phyloP scores from a whole-genome alignment of 345 rosid species.

The Salix dunnii region DNA sequence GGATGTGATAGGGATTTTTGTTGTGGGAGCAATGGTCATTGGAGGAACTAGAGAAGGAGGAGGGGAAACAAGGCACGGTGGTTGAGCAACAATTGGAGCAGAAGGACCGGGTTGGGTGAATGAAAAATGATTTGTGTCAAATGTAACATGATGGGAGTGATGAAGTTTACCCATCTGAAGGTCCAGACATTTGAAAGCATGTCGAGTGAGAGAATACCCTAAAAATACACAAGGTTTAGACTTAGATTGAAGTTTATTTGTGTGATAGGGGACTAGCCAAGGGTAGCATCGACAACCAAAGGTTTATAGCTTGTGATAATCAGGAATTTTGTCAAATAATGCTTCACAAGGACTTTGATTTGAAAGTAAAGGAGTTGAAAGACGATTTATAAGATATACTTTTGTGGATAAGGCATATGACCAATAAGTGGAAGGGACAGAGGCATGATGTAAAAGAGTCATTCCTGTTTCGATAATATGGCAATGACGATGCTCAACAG shows the following conservation, averaged over 20 bases:
- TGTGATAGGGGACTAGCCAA: not conserved
- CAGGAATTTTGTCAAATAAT: not conserved
- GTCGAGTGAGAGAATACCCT: not conserved
- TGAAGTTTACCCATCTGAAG: too few relatives aligned
- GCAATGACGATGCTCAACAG: rapidly evolving
- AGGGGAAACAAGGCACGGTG: rapidly evolving
- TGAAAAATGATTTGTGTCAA: not conserved
- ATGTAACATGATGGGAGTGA: not conserved
- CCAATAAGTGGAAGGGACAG: not conserved
- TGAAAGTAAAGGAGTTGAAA: not conserved
- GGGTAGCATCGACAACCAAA: not conserved
- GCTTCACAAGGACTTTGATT: not conserved
- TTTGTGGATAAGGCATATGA: not conserved
- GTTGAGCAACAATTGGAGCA: rapidly evolving
- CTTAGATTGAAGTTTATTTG: not conserved
- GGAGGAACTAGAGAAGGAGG: not conserved
- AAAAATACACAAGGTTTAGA: not conserved
- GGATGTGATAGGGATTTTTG: too few relatives aligned
- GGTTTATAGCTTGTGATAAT: not conserved
- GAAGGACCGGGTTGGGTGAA: not conserved
- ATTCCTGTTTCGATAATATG: not conserved
- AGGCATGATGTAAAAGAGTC: not conserved
- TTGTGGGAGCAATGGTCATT: too few relatives aligned
- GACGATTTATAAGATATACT: not conserved
- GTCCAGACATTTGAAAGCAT: not conserved